Conservation (phyloP, 805 yeast species). For the Wickerhamomyces mucosus region DNA sequence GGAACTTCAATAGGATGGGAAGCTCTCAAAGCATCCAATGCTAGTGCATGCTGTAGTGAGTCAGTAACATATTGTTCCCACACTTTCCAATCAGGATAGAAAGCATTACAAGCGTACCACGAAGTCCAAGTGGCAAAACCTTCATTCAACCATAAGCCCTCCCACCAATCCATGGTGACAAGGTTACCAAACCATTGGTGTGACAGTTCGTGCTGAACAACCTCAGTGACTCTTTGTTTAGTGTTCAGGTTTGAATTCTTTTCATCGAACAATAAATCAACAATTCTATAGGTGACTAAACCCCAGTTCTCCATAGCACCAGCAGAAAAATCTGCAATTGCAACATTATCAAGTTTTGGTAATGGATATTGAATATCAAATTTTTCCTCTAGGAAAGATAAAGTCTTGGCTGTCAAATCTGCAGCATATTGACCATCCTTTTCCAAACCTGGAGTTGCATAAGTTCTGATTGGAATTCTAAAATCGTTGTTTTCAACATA, state of each 20-base stretch:
- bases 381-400: constrained; percentile 60
- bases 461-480: constrained; percentile 70
- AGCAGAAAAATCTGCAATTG: constrained; percentile 75
- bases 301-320: constrained; percentile 93
- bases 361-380: constrained; percentile 71
- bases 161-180: constrained; percentile 93
- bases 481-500: constrained; percentile 59
- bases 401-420: constrained; percentile 64
- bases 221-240: constrained; percentile 73
- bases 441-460: constrained; percentile 71
- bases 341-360: constrained; percentile 76
- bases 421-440: constrained; percentile 65
- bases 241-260: constrained; percentile 53
- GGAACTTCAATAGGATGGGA: constrained; percentile 86
- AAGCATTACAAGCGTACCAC: constrained; percentile 70
- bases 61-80: constrained; percentile 79
- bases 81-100: constrained; percentile 80
- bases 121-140: constrained; percentile 92
- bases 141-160: constrained; percentile 81
- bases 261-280: constrained; percentile 65
- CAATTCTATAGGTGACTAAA: constrained; percentile 69
- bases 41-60: constrained; percentile 64
- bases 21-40: constrained; percentile 69
- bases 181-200: constrained; percentile 90
- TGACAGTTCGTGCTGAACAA: constrained; percentile 81